Base-by-base conservation (phyloP, 495 filamentous ascomycete species). In the Neurospora sp. region DNA sequence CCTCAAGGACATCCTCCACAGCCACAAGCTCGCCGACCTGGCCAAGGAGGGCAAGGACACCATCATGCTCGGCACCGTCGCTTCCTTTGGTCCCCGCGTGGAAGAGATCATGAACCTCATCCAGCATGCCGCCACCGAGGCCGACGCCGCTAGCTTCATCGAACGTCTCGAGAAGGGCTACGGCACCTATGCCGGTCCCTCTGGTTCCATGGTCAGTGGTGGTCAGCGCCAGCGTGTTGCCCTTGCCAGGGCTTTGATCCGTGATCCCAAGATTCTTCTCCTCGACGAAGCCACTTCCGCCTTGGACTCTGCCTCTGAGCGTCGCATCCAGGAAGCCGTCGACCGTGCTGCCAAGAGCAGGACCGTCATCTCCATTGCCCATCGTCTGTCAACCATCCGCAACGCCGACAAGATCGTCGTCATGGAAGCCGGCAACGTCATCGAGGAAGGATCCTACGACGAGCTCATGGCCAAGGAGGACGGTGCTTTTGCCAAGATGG, bases 371-470 rank as follows among this genome's bases (percentile, higher is more conserved):
- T 90, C 94, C 14, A 97, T 98, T 77, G 95, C 95, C 35, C 94
- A 98, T 80, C 89, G 95, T 70, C 86, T 98, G n/a, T 95, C 92
- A 1, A 98, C 95, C n/a, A 95, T 98, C 83, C 94, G 92, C 78
- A 86, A 90, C 70, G 94, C 94, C 0, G 90, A 97, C 78, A 97
- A 97, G 77, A 98, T 98, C 72, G 92, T 97, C n/a, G 93, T 97
- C 72, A 91, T 98, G 87, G 86, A 88, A 27, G 83, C 90, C 69
- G 94, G 94, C 48, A 77, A 85, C 17, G 94, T 97, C 73, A 84
- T 94, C 40, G 94, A 98, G 78, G 92, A 83, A 69, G 92, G 93
- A 3, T 89, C 86, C n/a, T 92, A 93, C 79, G 84, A 86, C 2
- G 87, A 88, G 74, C 81, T 94, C 73, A 76, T 94, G 8, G 80